Conservation (phyloP, 208 protist species). For the Trypanosoma scelopori region DNA sequence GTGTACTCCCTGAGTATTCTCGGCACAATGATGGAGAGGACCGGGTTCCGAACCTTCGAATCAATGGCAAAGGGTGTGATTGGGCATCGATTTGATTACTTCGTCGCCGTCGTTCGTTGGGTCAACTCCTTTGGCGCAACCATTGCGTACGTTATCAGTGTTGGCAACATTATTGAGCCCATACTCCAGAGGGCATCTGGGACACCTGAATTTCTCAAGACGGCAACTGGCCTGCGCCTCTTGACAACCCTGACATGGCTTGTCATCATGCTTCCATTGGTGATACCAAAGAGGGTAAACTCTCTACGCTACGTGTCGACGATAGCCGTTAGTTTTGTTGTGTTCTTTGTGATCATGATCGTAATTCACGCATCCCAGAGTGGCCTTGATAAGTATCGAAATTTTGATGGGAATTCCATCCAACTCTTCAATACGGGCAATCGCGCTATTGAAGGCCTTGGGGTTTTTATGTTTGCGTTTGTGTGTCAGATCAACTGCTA, state of each 20-base stretch:
- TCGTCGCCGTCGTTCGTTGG: slow-evolving; percentile 64
- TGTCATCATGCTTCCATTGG: slow-evolving; percentile 61
- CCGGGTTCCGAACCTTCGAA: slow-evolving; percentile 56
- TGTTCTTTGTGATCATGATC: slow-evolving; percentile 66
- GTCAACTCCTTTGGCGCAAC: slow-evolving; percentile 68
- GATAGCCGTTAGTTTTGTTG: slow-evolving; percentile 61
- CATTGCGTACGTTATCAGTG: slow-evolving; percentile 76
- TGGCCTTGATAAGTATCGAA: slow-evolving; percentile 40
- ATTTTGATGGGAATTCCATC: slow-evolving; percentile 34
- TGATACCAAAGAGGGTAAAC: slow-evolving; percentile 74
- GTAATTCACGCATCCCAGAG: slow-evolving; percentile 52
- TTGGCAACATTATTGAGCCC: slow-evolving; percentile 52
- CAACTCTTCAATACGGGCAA: slow-evolving; percentile 45
- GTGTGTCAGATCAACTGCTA: slow-evolving; percentile 72
- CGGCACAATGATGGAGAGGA: slow-evolving; percentile 47
- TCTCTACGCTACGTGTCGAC: slow-evolving; percentile 76
- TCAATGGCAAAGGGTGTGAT: slow-evolving; percentile 43
- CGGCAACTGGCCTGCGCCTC: slow-evolving; percentile 34
- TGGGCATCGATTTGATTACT: slow-evolving; percentile 53
- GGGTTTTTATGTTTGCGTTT: slow-evolving; percentile 76
- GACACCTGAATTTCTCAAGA: slow-evolving; percentile 46
- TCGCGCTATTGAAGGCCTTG: slow-evolving; percentile 51
- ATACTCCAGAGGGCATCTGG: slow-evolving; percentile 36
- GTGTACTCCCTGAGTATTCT: slow-evolving; percentile 69
- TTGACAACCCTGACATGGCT: slow-evolving; percentile 52